These are phyloP conservation scores for Geranium incanum DNA, from an alignment of 441 rosid species.

Conservation along the genomic window DNA sequence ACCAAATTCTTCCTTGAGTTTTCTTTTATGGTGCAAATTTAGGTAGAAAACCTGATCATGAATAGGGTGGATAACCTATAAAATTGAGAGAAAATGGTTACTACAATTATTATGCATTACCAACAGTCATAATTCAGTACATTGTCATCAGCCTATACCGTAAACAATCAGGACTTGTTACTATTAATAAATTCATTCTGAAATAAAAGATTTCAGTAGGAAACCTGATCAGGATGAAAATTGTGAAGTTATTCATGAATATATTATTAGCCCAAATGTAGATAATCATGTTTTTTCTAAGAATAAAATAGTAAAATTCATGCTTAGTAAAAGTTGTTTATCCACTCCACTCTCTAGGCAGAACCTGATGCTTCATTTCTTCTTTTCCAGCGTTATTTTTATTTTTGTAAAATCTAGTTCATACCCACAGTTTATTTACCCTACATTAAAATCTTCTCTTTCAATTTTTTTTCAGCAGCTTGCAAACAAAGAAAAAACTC, in stretches of 20 bases:
- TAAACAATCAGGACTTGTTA: neutral
- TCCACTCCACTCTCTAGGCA: neutral
- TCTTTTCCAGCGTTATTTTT: neutral
- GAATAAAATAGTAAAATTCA: too few species aligned
- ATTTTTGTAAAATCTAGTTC: neutral
- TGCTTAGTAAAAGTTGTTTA: neutral
- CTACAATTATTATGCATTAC: neutral
- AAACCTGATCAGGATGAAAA: too few species aligned
- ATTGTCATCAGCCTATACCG: neutral
- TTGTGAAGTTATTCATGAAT: too few species aligned
- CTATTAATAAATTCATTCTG: neutral
- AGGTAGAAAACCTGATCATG: conserved; percentile 77
- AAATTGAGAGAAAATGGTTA: neutral
- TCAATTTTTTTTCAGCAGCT: neutral
- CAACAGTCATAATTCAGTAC: neutral
- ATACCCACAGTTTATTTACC: neutral
- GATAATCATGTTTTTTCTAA: too few species aligned
- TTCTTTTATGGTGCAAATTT: conserved; percentile 60
- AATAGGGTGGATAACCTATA: conserved; percentile 71
- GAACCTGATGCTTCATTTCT: neutral
- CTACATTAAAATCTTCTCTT: neutral
- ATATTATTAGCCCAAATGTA: too few species aligned
- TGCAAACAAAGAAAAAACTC: neutral
- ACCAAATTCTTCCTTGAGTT: conserved; percentile 77
- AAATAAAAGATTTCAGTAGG: neutral